phyloP scores from a whole-genome alignment of 2,329 filamentous ascomycete species.

The Dactylellina leptospora region DNA sequence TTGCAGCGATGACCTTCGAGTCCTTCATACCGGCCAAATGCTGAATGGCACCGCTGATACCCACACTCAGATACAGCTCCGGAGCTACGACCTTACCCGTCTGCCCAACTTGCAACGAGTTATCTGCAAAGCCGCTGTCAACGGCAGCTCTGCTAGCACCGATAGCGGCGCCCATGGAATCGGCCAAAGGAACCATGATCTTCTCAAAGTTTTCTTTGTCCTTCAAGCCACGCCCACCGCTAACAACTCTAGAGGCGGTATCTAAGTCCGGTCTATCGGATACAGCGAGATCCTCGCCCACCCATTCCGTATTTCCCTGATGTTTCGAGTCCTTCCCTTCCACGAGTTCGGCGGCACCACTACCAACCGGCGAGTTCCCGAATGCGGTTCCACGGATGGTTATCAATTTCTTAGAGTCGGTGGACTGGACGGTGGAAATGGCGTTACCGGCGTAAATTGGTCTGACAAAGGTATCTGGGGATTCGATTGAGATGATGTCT shows the following conservation, averaged over 20 bases:
- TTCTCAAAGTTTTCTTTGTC: conserved; percentile 97
- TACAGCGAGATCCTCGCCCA: conserved; percentile 90
- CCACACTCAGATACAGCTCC: conserved; percentile 91
- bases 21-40: conserved; percentile 99
- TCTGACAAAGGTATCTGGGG: conserved; percentile 92
- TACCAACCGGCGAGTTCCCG: conserved; percentile 74
- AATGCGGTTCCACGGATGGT: conserved; percentile 95
- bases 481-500: conserved; percentile 85
- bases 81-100: conserved; percentile 98
- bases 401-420: conserved; percentile 83
- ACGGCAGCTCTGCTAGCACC: conserved; percentile 94
- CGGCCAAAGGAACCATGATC: conserved; percentile 89
- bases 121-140: conserved; percentile 96
- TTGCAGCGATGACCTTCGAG: conserved; percentile 98
- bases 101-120: conserved; percentile 97
- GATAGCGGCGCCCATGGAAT: conserved; percentile 92
- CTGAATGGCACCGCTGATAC: conserved; percentile 96
- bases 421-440: conserved; percentile 92
- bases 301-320: conserved; percentile 80
- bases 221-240: conserved; percentile 91
- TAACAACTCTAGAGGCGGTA: conserved; percentile 88
- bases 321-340: conserved; percentile 84
- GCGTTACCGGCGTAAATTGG: conserved; percentile 98
- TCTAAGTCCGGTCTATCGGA: conserved; percentile 92
- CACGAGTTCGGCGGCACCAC: conserved; percentile 71